Evolutionary conservation across 495 filamentous ascomycete genomes (phyloP), one percentile per base, ranked within the genome.

Genomic region (Aspergillus avenaceus): DNA sequence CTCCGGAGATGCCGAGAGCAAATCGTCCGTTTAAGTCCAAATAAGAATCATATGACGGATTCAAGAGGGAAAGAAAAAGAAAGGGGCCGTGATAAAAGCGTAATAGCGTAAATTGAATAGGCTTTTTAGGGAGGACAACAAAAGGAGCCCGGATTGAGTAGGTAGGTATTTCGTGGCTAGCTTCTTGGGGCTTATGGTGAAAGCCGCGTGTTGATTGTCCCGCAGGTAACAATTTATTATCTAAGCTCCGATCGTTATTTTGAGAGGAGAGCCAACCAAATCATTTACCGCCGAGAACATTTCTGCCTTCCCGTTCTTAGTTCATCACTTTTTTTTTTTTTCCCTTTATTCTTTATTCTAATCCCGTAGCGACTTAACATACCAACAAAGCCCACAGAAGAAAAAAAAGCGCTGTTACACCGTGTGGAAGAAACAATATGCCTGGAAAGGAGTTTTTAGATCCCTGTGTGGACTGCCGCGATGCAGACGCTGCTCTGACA

Each of bases 381-480:
- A 18, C 22, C 41, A 43, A 13, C 3, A 19, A 44, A 8, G 18
- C 12, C 3, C 6, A 13, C 2, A 36, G 12, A 16, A 8, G 13
- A 2, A 14, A 12, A 8, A 8, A 2, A 14, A 12, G 3, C 4
- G 3, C 11, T n/a, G 28, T 11, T 13, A 8, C 11, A 32, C 16
- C 18, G 7, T 19, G 24, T 16, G 9, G 12, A 21, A n/a, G 19
- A 3, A 16, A 8, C 16, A 41, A 49, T 13, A 76, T 76, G 71
- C 69, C 73, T n/a, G 62, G 57, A 12, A 74, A 67, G 42, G 63
- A 73, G 44, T 37, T 69, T 12, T 25, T 23, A 1, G 27, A 60
- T 43, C 47, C 55, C 49, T 77, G 73, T 34, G 56, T 69, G 59
- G 61, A 71, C 28, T 80, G 77, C 55, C 67, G 67, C 11, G 59